A percentile compares a stretch with the other conserved stretches of the same genome.
These are phyloP conservation scores for Trametes elegans DNA, from an alignment of 768 basidiomycete genomes.

Conservation along the genomic window DNA sequence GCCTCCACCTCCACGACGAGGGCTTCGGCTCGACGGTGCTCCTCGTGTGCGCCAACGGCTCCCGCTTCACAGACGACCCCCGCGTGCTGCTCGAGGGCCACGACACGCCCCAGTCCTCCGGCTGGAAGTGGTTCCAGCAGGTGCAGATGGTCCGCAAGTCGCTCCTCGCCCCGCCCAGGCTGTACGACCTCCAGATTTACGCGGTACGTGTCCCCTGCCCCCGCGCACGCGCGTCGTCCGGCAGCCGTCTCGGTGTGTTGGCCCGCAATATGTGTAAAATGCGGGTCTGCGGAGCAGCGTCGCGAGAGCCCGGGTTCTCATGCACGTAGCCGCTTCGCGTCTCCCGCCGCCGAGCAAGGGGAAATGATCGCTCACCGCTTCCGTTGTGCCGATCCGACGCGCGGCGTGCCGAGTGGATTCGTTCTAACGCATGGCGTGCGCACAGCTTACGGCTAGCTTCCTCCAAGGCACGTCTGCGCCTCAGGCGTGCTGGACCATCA, in stretches of 20 bases:
- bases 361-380: too few relatives aligned
- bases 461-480: constrained; percentile 46
- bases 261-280: too few relatives aligned
- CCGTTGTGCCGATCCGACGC: too few relatives aligned
- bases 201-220: constrained; percentile 47
- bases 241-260: neutral
- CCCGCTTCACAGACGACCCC: constrained; percentile 51
- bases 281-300: too few relatives aligned
- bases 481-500: constrained; percentile 54
- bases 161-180: constrained; percentile 51
- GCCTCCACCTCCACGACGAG: constrained; percentile 39
- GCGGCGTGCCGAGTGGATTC: too few relatives aligned
- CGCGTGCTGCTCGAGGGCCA: constrained; percentile 36
- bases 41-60: constrained; percentile 49
- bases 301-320: too few relatives aligned
- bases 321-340: too few relatives aligned
- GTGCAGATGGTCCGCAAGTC: constrained; percentile 60
- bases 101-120: constrained; percentile 32
- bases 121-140: constrained; percentile 54
- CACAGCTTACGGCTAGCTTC: constrained; percentile 37
- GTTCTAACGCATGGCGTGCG: too few relatives aligned
- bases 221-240: neutral
- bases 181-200: constrained; percentile 73
- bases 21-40: constrained; percentile 48
- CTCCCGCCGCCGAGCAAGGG: too few relatives aligned